Evolutionary conservation across 345 rosid genomes (phyloP).

Genomic region (thale cress (Arabidopsis thaliana)): DNA sequence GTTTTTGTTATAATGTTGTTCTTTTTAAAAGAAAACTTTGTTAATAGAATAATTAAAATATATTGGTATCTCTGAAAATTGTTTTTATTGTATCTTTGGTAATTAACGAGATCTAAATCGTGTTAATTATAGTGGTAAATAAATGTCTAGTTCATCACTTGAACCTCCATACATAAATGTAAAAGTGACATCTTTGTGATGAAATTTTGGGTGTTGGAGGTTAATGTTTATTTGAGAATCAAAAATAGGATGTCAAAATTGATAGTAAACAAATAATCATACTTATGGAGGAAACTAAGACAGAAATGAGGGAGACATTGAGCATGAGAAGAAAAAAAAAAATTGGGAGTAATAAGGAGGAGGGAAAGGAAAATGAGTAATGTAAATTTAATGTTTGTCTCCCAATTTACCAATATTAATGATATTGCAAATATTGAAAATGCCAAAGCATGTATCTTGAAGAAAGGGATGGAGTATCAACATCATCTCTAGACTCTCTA

Average conservation of each 20-base stretch:
- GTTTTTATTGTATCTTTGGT: not conserved
- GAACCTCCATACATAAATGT: no score
- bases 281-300: not conserved
- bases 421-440: not conserved
- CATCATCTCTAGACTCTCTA: not conserved
- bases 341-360: not conserved
- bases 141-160: no score
- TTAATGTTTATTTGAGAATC: no score
- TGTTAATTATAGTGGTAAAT: no score
- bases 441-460: not conserved
- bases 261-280: not conserved
- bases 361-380: not conserved
- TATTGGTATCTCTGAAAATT: not conserved
- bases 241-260: not conserved
- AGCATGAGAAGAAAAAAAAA: not conserved
- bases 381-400: not conserved
- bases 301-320: not conserved
- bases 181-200: no score
- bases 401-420: not conserved
- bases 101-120: no score
- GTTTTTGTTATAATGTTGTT: no score
- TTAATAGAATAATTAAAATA: not conserved
- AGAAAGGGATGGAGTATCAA: not conserved
- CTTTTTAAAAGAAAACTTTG: not conserved
- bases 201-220: no score